These are phyloP conservation scores for Fusarium abutilonis DNA, from an alignment of 2,329 filamentous ascomycete species.

Conservation along the genomic window DNA sequence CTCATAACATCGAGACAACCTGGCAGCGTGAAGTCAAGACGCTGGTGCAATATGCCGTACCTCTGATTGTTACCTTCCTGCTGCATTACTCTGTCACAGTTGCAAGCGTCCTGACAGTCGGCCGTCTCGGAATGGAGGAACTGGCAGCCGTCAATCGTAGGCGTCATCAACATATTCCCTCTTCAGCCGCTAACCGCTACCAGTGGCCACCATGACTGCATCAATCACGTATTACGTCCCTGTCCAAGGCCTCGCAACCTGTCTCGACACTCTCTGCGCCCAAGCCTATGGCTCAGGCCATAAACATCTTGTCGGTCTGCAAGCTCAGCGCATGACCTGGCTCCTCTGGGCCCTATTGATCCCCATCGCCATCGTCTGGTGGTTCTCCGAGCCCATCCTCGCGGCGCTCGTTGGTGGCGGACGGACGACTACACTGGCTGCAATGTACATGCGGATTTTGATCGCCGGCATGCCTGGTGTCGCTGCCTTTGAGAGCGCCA, in stretches of 20 bases:
- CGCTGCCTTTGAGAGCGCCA: constrained; percentile 77
- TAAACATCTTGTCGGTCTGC: constrained; percentile 84
- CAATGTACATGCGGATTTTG: constrained; percentile 74
- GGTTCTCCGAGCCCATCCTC: constrained; percentile 71
- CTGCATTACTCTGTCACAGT: constrained; percentile 83
- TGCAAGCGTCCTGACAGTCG: constrained; percentile 77
- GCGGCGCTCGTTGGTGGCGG: constrained; percentile 48
- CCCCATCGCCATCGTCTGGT: constrained; percentile 76
- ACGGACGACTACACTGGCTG: constrained; percentile 74
- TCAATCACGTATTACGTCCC: constrained; percentile 80
- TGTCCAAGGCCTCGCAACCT: constrained; percentile 82
- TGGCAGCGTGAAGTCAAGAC: constrained; percentile 89
- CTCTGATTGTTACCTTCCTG: constrained; percentile 74
- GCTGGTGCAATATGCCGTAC: constrained; percentile 72
- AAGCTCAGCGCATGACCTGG: constrained; percentile 80
- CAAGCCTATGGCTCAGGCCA: constrained; percentile 91
- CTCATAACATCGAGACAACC: constrained; percentile 83
- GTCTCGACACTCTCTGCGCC: constrained; percentile 87
- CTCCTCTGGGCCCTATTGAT: constrained; percentile 77
- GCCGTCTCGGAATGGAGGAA: constrained; percentile 72
- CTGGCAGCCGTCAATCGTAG: constrained; percentile 52
- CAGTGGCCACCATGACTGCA: constrained; percentile 72
- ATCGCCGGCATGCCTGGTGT: constrained; percentile 77
- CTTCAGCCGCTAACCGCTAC: background rate
- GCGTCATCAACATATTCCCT: background rate